Evolutionary conservation across 805 yeast species (phyloP).

Genomic region (Lipomyces sp.): DNA sequence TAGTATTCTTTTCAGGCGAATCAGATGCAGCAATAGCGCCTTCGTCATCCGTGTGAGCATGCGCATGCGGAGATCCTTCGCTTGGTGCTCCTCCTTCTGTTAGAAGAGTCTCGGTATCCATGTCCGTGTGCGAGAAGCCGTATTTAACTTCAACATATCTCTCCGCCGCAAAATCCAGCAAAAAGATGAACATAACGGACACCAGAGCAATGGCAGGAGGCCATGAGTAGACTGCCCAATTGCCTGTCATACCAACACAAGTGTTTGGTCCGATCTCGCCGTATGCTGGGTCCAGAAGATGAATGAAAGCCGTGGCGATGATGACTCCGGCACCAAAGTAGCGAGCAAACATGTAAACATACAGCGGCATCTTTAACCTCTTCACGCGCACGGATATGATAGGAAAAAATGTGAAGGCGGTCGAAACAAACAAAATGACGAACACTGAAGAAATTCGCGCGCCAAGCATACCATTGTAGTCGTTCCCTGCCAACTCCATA

Average conservation of each 20-base stretch:
- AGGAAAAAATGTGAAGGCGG: slow-evolving; percentile 50
- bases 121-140: slow-evolving; percentile 7
- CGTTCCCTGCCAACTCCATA: slow-evolving; percentile 40
- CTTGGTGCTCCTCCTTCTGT: neutral
- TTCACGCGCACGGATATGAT: slow-evolving; percentile 42
- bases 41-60: slow-evolving; percentile 35
- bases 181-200: slow-evolving; percentile 54
- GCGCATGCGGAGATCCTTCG: slow-evolving; percentile 34
- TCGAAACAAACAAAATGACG: slow-evolving; percentile 59
- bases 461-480: slow-evolving; percentile 52
- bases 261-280: slow-evolving; percentile 28
- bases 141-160: slow-evolving; percentile 44
- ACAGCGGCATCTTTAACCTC: slow-evolving; percentile 25
- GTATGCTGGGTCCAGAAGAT: slow-evolving; percentile 43
- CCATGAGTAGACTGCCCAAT: slow-evolving; percentile 59
- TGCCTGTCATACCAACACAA: slow-evolving; percentile 50
- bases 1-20: slow-evolving; percentile 2
- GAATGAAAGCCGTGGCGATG: slow-evolving; percentile 75
- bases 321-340: slow-evolving; percentile 72
- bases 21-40: slow-evolving; percentile 17
- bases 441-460: slow-evolving; percentile 62
- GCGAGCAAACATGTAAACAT: slow-evolving; percentile 34
- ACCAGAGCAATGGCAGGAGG: slow-evolving; percentile 59
- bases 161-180: slow-evolving; percentile 55
- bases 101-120: neutral